These are phyloP conservation scores for Kondoa malvinella DNA, from an alignment of 768 basidiomycete species.

Conservation along the genomic window DNA sequence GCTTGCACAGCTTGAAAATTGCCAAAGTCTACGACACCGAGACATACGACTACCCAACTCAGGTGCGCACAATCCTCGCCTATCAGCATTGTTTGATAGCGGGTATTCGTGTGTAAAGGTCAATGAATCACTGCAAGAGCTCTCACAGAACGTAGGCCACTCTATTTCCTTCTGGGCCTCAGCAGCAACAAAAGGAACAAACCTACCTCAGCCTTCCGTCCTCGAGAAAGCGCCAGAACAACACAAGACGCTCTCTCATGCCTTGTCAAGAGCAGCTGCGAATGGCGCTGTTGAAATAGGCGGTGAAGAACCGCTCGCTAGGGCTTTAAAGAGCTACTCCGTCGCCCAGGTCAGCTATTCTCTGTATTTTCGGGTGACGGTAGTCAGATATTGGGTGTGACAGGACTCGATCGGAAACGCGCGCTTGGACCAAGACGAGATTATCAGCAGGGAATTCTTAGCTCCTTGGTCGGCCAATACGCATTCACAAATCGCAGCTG, in stretches of 20 bases:
- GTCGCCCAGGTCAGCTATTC: conserved; percentile 39
- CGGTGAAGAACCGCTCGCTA: conserved; percentile 51
- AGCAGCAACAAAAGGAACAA: conserved; percentile 35
- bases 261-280: conserved; percentile 64
- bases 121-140: conserved; percentile 55
- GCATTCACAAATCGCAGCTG: conserved; percentile 63
- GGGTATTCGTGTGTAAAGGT: conserved; percentile 7
- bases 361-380: neutral
- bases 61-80: conserved; percentile 37
- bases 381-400: neutral
- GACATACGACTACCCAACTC: conserved; percentile 47
- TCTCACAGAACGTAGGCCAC: conserved; percentile 52
- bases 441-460: conserved; percentile 48
- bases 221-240: conserved; percentile 49
- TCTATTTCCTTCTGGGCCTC: conserved; percentile 71
- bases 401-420: conserved; percentile 62
- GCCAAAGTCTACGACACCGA: conserved; percentile 76
- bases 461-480: conserved; percentile 78
- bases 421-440: conserved; percentile 58
- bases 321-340: conserved; percentile 60
- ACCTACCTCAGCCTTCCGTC: conserved; percentile 32
- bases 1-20: conserved; percentile 39
- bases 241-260: conserved; percentile 95
- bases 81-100: neutral
- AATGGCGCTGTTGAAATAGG: conserved; percentile 40